These are phyloP conservation scores for Cyberlindnera euphorbiiphila DNA, from an alignment of 805 yeast genomes.

Conservation along the genomic window DNA sequence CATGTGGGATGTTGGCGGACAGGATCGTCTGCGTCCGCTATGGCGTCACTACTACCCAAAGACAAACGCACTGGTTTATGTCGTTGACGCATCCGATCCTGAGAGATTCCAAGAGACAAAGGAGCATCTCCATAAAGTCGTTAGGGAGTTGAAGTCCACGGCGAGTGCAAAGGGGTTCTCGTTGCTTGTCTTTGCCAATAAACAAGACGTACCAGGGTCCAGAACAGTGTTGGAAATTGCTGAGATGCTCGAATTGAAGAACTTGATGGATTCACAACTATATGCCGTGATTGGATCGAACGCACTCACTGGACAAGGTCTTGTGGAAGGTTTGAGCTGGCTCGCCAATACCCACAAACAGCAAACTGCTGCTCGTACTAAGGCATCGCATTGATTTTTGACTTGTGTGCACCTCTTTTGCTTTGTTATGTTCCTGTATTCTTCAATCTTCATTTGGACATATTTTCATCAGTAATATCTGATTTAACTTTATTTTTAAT, in stretches of 20 bases:
- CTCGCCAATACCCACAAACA: constrained; percentile 56
- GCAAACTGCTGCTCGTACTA: constrained; percentile 3
- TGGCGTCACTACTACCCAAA: constrained; percentile 97
- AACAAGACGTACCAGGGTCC: constrained; percentile 92
- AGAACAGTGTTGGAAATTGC: constrained; percentile 82
- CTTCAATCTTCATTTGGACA: background rate
- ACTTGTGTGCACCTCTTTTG: background rate
- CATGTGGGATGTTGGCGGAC: constrained; percentile 97
- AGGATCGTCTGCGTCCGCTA: constrained; percentile 82
- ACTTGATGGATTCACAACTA: constrained; percentile 51
- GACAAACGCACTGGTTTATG: constrained; percentile 87
- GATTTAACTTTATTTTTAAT: no score
- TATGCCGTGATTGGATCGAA: constrained; percentile 93
- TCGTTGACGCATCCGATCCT: constrained; percentile 76
- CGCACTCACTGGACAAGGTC: constrained; percentile 86
- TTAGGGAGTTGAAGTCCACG: constrained; percentile 64
- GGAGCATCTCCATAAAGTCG: constrained; percentile 70
- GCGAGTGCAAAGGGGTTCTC: constrained; percentile 62
- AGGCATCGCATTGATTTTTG: background rate
- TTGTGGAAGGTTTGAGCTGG: constrained; percentile 87
- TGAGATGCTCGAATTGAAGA: constrained; percentile 60
- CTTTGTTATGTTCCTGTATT: background rate
- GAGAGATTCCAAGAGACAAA: constrained; percentile 74
- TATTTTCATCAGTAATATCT: no score
- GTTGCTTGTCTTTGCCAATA: constrained; percentile 82